Evolutionary conservation across 495 filamentous ascomycete species (phyloP).

Genomic region (Daldinia bambusicola): DNA sequence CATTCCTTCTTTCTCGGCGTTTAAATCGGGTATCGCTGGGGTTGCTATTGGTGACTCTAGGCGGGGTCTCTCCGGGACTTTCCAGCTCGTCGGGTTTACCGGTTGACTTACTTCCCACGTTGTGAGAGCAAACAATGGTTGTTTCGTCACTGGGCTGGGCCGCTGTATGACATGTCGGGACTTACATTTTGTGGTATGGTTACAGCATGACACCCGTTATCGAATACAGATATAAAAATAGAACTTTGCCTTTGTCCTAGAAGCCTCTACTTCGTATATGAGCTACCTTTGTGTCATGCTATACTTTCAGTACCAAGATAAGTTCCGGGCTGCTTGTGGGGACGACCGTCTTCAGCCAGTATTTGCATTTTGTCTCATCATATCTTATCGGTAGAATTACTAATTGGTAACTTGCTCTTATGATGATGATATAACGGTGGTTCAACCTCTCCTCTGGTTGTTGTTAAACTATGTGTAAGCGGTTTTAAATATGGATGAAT

Average conservation of each 20-base stretch:
- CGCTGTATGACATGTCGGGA: neutral
- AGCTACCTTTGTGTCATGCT: too few relatives aligned
- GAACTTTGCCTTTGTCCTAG: neutral
- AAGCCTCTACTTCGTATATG: neutral
- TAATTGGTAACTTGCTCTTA: neutral
- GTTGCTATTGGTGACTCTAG: neutral
- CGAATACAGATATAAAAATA: neutral
- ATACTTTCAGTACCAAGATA: neutral
- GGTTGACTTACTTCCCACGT: neutral
- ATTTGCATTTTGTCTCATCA: neutral
- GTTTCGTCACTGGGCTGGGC: neutral
- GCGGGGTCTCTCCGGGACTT: neutral
- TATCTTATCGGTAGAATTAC: neutral
- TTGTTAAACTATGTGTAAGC: neutral
- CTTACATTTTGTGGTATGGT: neutral
- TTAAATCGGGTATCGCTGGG: neutral
- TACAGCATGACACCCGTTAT: neutral
- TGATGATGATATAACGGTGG: neutral
- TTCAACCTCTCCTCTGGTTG: neutral
- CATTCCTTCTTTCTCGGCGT: conserved; percentile 2
- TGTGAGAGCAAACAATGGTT: neutral
- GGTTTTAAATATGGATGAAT: neutral
- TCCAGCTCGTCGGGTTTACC: neutral
- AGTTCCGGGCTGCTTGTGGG: neutral
- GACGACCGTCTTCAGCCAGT: neutral